These are phyloP conservation scores for Alternaria sp. DNA, from an alignment of 2,329 filamentous ascomycete genomes.

Conservation along the genomic window DNA sequence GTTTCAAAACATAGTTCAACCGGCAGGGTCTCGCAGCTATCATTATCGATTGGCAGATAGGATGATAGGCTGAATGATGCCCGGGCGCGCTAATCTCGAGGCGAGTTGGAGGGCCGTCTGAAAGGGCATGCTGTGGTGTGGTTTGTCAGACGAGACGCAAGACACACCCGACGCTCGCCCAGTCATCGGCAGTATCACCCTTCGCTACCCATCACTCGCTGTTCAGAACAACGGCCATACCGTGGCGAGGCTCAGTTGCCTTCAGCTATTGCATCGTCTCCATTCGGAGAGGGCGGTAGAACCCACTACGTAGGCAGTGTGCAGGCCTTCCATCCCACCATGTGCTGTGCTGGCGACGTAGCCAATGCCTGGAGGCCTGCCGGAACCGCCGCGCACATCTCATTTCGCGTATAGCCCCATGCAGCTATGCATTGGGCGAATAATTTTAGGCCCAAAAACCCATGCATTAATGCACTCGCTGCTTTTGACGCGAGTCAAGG, in stretches of 20 bases:
- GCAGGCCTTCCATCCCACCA: constrained; percentile 25
- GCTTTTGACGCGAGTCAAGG: constrained; percentile 40
- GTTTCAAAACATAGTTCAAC: constrained; percentile 45
- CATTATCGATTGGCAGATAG: constrained; percentile 47
- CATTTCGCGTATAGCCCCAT: constrained; percentile 42
- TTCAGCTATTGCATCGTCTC: constrained; percentile 12
- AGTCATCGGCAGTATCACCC: constrained; percentile 13
- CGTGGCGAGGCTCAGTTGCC: constrained; percentile 15
- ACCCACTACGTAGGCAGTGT: constrained; percentile 15
- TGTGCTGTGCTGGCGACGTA: constrained; percentile 16
- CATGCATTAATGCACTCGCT: constrained; percentile 43
- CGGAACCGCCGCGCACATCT: constrained; percentile 39
- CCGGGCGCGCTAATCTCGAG: constrained; percentile 29
- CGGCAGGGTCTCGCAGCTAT: constrained; percentile 42
- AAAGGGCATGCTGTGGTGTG: constrained; percentile 16
- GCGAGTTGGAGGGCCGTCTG: constrained; percentile 16
- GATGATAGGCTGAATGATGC: constrained; percentile 40
- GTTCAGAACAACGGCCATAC: constrained; percentile 14
- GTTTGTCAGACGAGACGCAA: constrained; percentile 33
- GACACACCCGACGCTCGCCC: constrained; percentile 3
- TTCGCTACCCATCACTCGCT: constrained; percentile 3
- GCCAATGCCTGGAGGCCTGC: constrained; percentile 29
- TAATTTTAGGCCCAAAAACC: constrained; percentile 43
- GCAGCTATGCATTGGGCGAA: constrained; percentile 43
- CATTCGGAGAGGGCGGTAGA: constrained; percentile 30